These are phyloP conservation scores for Phytophthora rubi DNA, from an alignment of 352 stramenopile genomes.

Conservation along the genomic window DNA sequence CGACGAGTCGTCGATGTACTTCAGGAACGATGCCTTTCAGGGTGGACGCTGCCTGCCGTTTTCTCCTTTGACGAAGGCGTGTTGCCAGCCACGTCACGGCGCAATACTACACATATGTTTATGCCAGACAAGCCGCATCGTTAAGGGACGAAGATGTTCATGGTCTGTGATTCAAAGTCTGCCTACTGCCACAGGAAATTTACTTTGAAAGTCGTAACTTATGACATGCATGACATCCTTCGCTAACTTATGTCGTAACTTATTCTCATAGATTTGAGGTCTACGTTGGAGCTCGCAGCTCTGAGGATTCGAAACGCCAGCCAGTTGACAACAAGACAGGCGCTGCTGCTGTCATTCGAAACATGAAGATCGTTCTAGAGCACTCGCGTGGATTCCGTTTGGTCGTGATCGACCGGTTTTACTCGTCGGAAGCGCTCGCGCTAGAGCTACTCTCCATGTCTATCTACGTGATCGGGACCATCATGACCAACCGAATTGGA, in stretches of 20 bases:
- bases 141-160: constrained; percentile 30
- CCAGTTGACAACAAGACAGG: constrained; percentile 17
- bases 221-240: background rate
- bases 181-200: constrained; percentile 7
- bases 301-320: background rate
- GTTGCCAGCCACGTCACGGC: constrained; percentile 21
- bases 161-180: constrained; percentile 14
- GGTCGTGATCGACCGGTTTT: constrained; percentile 33
- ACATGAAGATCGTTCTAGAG: constrained; percentile 21
- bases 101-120: constrained; percentile 42
- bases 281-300: constrained; percentile 1
- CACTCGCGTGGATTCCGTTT: constrained; percentile 4
- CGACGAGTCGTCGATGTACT: constrained; percentile 11
- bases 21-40: constrained; percentile 7
- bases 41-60: constrained; percentile 10
- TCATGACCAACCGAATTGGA: constrained; percentile 23
- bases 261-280: constrained; percentile 10
- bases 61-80: constrained; percentile 45
- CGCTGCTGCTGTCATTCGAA: constrained; percentile 8
- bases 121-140: constrained; percentile 29
- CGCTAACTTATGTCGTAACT: constrained; percentile 16
- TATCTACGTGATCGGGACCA: constrained; percentile 36
- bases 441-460: constrained; percentile 35
- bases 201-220: constrained; percentile 22
- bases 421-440: constrained; percentile 18